Conservation (phyloP, 2,329 filamentous ascomycete genomes). For the Claviceps africana region DNA sequence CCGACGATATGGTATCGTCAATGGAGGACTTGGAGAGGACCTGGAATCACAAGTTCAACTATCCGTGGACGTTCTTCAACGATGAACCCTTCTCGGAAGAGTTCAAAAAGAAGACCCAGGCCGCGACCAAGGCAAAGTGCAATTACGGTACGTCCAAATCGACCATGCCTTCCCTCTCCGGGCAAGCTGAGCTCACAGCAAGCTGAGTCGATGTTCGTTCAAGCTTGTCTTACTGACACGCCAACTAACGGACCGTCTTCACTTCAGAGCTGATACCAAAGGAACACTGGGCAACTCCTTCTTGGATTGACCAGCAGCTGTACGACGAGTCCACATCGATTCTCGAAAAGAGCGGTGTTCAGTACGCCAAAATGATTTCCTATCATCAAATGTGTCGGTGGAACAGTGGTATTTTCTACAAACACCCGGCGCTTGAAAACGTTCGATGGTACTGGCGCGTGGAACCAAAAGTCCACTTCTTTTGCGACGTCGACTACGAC, state of each 20-base stretch:
- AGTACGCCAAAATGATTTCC: conserved; percentile 77
- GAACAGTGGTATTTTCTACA: conserved; percentile 98
- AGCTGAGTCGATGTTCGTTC: background rate
- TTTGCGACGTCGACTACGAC: conserved; percentile 97
- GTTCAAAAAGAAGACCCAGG: conserved; percentile 72
- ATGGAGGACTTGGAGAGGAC: conserved; percentile 88
- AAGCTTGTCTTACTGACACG: background rate
- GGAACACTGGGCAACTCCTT: conserved; percentile 84
- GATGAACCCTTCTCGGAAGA: conserved; percentile 86
- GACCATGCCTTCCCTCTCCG: background rate
- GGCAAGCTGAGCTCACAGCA: background rate
- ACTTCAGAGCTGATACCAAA: conserved; percentile 67
- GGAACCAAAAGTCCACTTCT: conserved; percentile 97
- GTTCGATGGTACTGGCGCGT: conserved; percentile 96
- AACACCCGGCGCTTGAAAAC: conserved; percentile 73
- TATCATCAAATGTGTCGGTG: conserved; percentile 99
- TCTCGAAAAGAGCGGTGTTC: conserved; percentile 70
- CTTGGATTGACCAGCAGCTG: conserved; percentile 82
- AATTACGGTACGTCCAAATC: conserved; percentile 53
- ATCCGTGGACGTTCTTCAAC: conserved; percentile 99
- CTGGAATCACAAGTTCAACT: conserved; percentile 99
- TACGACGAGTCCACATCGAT: conserved; percentile 74
- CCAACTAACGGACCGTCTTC: background rate
- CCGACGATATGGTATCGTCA: conserved; percentile 68
- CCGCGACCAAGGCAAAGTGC: conserved; percentile 76